Base-by-base conservation (phyloP, 106 monocot genomes). In the Dioscorea alata region DNA sequence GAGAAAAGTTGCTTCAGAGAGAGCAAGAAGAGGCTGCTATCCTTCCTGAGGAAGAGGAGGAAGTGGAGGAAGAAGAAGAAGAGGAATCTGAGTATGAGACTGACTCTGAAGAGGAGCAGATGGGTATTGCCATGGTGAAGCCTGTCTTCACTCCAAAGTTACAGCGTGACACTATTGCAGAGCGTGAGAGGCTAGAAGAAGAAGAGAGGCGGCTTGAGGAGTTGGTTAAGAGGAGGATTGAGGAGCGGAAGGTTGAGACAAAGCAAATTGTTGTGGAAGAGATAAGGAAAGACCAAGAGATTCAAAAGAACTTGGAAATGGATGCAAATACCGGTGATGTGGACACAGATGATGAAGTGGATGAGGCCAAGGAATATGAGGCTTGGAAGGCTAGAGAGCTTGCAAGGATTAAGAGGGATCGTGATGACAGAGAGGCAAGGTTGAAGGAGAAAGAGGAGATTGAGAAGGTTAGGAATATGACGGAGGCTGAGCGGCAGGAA, bases 391-490 rank as follows among this genome's bases (percentile, higher is more conserved):
- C 42, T 25, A 73, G 96, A 49, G 96, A 97, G 72, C 89, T 97
- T 60, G 88, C 89, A 2, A 89, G 96, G 65, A 92, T 97, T 58
- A 97, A 97, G 82, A 97, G 86, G 67, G 96, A 92, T 17, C 84
- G 92, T 52, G 96, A 97, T 59, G 89, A 89, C n/a, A 84, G 86
- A 48, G 96, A 97, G 49, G 92, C 92, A 7, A 84, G 89, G 68
- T 34, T 89, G 74, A 97, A 87, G 86, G 96, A 97, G 78, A 92
- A 83, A 76, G 96, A 97, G 69, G 96, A 97, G 81, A 81, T 97
- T n/a, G 96, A 97, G 81, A 86, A 75, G 78, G 79, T 97, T 63
- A 83, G 96, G 81, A 92, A 92, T 54, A 97, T 97, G 96, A 97
- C 92, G 6, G 96, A 97, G 71, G 92, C 92, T 66, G 96, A 97